Base-by-base conservation (phyloP, 2,329 filamentous ascomycete species). In the Dothideomycetes sp. region DNA sequence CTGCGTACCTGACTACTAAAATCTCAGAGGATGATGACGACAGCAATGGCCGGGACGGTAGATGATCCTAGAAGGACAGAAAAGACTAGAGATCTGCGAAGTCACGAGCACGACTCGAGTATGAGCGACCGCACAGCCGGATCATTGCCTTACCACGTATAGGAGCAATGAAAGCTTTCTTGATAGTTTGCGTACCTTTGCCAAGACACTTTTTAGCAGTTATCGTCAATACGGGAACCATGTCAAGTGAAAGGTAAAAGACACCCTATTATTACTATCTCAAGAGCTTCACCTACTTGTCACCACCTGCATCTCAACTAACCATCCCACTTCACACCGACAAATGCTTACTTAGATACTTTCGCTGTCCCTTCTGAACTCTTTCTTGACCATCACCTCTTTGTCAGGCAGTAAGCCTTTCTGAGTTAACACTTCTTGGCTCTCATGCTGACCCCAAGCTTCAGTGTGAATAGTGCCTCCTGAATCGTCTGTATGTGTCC, bases 1-100 rank as follows among this genome's bases (percentile, higher is more conserved):
- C 89, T 4, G 85, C 83, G 4, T 84, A 73, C 49, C 73, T 89
- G 54, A 80, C 85, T 9, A 66, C 71, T 37, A 69, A 71, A 42
- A 77, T 91, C 27, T 67, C 72, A 30, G 83, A 88, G 51, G 76
- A 80, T 31, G 36, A 31, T 11, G 27, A 39, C 17, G 41, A 42
- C n/a, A 35, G 32, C 4, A 32, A 43, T 10, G 7, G 27, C 19
- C 32, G 37, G 34, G 14, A n/a, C n/a, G n/a, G n/a, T 30, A 30
- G 27, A n/a, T 30, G 27, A 30, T 30, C n/a, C 27, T 30, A 30
- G 27, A 30, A 30, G 27, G 27, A 9, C 27, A 30, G 27, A 30
- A n/a, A n/a, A n/a, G n/a, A n/a, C n/a, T n/a, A n/a, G n/a, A n/a
- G n/a, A n/a, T n/a, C n/a, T 12, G 7, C 30, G 30, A 32, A 16